Percentiles rank a stretch among this genome's conserved stretches.
phyloP scores from a whole-genome alignment of 352 stramenopile genomes.

The Globisporangium mamillatum region DNA sequence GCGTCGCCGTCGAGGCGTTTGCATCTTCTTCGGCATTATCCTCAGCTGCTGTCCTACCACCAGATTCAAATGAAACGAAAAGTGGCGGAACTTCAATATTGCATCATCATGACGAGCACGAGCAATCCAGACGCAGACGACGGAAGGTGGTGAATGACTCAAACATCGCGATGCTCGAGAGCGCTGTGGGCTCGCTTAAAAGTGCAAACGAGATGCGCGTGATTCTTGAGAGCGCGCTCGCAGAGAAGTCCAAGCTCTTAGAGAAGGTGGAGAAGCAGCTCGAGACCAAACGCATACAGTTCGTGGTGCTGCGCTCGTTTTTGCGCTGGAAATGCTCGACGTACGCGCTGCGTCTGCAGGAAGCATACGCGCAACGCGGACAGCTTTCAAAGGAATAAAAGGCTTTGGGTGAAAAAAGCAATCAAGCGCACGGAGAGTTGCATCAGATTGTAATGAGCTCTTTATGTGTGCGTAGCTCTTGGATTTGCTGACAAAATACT shows the following conservation, averaged over 20 bases:
- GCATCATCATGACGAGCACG: background rate
- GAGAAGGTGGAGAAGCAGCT: conserved; percentile 20
- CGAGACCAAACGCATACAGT: conserved; percentile 31
- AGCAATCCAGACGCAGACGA: conserved; percentile 2
- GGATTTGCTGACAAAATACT: background rate
- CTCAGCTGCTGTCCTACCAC: background rate
- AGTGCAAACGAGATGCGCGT: conserved; percentile 34
- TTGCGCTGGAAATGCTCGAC: conserved; percentile 39
- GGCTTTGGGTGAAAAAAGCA: background rate
- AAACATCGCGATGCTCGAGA: conserved; percentile 42
- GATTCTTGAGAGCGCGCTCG: conserved; percentile 26
- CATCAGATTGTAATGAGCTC: background rate
- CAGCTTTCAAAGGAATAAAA: background rate
- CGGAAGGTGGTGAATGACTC: conserved; percentile 24
- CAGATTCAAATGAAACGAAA: background rate
- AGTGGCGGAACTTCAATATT: background rate
- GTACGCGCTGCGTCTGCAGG: conserved; percentile 16
- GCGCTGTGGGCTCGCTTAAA: conserved; percentile 37
- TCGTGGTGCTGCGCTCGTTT: conserved; percentile 37
- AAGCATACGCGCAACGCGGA: background rate
- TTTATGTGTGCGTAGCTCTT: background rate
- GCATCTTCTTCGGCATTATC: background rate
- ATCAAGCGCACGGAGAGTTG: background rate
- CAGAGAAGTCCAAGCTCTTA: conserved; percentile 23
- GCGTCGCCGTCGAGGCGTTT: background rate